These are phyloP conservation scores for Dictyostelium intermedium DNA, from an alignment of 78 protist genomes.

Conservation along the genomic window DNA sequence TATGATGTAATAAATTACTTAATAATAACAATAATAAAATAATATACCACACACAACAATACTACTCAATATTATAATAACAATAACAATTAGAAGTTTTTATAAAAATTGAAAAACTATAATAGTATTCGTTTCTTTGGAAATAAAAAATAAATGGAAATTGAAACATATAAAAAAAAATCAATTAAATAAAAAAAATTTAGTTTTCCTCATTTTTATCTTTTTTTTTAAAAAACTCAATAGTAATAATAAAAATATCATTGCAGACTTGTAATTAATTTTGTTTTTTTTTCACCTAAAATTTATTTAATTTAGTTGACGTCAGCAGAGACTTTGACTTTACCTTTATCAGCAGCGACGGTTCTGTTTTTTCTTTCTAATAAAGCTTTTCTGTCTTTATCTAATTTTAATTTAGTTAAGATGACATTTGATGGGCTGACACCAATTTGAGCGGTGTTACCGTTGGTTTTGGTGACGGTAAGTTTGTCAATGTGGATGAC, in stretches of 20 bases:
- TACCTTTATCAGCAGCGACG: slow-evolving; percentile 85
- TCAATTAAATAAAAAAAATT: too few species aligned
- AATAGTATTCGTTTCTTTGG: too few species aligned
- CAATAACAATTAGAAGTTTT: background rate
- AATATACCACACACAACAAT: too few species aligned
- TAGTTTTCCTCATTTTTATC: too few species aligned
- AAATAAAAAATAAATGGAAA: too few species aligned
- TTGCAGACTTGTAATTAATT: too few species aligned
- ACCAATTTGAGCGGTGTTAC: slow-evolving; percentile 90
- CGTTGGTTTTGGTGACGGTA: slow-evolving; percentile 95
- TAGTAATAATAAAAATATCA: too few species aligned
- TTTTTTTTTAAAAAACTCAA: too few species aligned
- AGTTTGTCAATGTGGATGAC: slow-evolving; percentile 96
- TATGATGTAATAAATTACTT: background rate
- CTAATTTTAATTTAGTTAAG: slow-evolving; percentile 97
- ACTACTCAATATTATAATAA: background rate
- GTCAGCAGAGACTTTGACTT: slow-evolving; percentile 78
- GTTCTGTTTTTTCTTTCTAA: slow-evolving; percentile 90
- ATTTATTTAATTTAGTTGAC: slow-evolving; percentile 66
- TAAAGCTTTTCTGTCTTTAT: slow-evolving; percentile 95
- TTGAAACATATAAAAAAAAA: too few species aligned
- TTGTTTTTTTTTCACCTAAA: background rate
- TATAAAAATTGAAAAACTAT: too few species aligned
- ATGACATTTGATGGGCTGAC: slow-evolving; percentile 90
- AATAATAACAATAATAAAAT: background rate